phyloP scores from a whole-genome alignment of 139 green algal genomes.

The Cymbomonas tetramitiformis region DNA sequence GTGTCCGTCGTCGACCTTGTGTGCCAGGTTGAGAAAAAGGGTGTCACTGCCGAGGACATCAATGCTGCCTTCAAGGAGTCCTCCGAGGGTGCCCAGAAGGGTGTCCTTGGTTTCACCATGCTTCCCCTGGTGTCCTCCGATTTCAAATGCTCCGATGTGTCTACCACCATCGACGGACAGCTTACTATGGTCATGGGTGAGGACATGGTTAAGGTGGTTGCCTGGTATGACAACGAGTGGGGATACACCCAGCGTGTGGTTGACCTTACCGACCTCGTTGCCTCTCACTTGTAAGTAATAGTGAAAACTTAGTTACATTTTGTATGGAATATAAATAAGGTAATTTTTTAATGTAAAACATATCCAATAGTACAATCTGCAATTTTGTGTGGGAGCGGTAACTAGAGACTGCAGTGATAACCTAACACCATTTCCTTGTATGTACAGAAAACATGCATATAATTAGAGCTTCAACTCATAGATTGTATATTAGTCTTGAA shows the following conservation, averaged over 20 bases:
- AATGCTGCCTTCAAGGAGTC: constrained; percentile 40
- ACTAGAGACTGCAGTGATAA: no score
- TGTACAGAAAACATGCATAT: no score
- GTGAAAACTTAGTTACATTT: no score
- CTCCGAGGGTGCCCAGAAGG: constrained; percentile 28
- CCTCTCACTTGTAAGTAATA: no score
- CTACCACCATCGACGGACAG: constrained; percentile 38
- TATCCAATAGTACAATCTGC: no score
- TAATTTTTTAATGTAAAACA: no score
- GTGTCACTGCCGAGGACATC: constrained; percentile 37
- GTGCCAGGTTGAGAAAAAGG: constrained; percentile 53
- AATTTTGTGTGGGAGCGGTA: no score
- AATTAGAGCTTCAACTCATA: no score
- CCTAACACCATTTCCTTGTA: no score
- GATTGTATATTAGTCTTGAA: no score
- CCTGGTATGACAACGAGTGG: constrained; percentile 44
- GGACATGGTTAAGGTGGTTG: constrained; percentile 41
- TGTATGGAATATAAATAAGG: no score
- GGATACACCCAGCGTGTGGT: constrained; percentile 44
- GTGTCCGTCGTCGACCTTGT: constrained; percentile 45
- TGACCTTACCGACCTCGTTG: constrained; percentile 37
- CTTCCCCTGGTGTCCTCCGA: constrained; percentile 44
- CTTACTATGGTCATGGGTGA: constrained; percentile 51
- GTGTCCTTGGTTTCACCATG: constrained; percentile 31
- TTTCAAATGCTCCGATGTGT: constrained; percentile 40